These are phyloP conservation scores for Fragilaria crotonensis DNA, from an alignment of 108 stramenopile genomes.

Conservation along the genomic window DNA sequence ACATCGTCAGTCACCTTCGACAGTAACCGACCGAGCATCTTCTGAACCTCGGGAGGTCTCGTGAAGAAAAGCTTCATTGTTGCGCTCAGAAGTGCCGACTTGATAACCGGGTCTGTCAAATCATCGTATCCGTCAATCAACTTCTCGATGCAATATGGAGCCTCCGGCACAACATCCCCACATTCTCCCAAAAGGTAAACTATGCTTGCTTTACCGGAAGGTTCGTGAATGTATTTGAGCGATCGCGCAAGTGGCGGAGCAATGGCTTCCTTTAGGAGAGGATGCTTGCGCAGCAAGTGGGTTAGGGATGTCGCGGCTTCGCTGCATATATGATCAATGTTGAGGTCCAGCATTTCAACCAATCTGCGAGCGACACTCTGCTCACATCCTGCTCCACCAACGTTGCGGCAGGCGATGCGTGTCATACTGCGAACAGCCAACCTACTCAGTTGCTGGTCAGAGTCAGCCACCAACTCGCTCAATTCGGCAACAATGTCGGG, in stretches of 20 bases:
- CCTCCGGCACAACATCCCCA: slow-evolving; percentile 83
- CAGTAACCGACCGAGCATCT: slow-evolving; percentile 93
- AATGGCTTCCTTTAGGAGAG: slow-evolving; percentile 55
- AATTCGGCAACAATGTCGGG: slow-evolving; percentile 95
- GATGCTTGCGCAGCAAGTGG: slow-evolving; percentile 78
- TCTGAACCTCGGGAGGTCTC: slow-evolving; percentile 95
- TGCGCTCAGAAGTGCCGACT: slow-evolving; percentile 86
- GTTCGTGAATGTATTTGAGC: slow-evolving; percentile 69
- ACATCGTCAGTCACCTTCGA: slow-evolving; percentile 87
- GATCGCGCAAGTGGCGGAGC: slow-evolving; percentile 80
- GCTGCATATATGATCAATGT: slow-evolving; percentile 71
- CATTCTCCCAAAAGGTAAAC: slow-evolving; percentile 97
- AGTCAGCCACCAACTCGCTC: slow-evolving; percentile 83
- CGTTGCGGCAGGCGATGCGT: slow-evolving; percentile 79
- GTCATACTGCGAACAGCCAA: slow-evolving; percentile 88
- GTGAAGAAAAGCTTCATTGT: slow-evolving; percentile 94
- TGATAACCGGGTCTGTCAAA: slow-evolving; percentile 56
- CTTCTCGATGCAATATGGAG: slow-evolving; percentile 97
- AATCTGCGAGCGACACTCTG: slow-evolving; percentile 82
- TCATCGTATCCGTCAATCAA: slow-evolving; percentile 76
- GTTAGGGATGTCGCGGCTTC: slow-evolving; percentile 83
- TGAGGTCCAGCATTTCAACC: slow-evolving; percentile 84
- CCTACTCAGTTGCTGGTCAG: slow-evolving; percentile 68
- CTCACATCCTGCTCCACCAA: slow-evolving; percentile 72
- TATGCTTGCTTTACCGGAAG: slow-evolving; percentile 86